These are phyloP conservation scores for Tilletia horrida DNA, from an alignment of 1,284 basidiomycete species.

Conservation along the genomic window DNA sequence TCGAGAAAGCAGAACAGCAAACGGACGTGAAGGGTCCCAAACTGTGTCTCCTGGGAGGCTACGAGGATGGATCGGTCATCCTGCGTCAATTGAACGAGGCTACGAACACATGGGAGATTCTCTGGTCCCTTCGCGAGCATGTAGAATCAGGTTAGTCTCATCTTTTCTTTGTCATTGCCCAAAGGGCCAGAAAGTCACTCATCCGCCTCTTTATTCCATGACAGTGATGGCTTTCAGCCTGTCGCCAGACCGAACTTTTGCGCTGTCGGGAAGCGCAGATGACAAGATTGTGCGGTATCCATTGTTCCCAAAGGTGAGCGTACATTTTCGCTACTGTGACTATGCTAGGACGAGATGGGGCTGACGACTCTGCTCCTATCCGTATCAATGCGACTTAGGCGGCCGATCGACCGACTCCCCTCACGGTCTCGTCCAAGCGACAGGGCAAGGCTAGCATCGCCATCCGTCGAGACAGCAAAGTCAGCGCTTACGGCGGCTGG, in stretches of 20 bases:
- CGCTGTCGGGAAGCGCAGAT: conserved; percentile 31
- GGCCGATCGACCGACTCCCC: too few relatives aligned
- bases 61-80: conserved; percentile 75
- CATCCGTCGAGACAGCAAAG: conserved; percentile 22
- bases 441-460: conserved; percentile 26
- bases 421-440: background rate
- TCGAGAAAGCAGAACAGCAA: conserved; percentile 50
- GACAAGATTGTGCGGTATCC: conserved; percentile 28
- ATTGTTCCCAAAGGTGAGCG: background rate
- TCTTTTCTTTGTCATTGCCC: too few relatives aligned
- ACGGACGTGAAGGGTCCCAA: conserved; percentile 45
- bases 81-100: conserved; percentile 56
- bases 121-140: background rate
- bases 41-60: conserved; percentile 67
- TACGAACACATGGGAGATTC: background rate
- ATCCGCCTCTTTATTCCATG: background rate
- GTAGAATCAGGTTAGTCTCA: background rate
- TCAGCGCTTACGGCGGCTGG: conserved; percentile 29
- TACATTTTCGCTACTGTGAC: too few relatives aligned
- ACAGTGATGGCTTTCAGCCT: conserved; percentile 26
- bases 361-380: too few relatives aligned
- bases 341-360: too few relatives aligned
- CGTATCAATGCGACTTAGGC: background rate
- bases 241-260: background rate
- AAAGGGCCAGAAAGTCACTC: too few relatives aligned